Percentiles rank a stretch among this genome's conserved stretches.
Conservation (phyloP, 768 basidiomycete species). For the Trametes cubensis region DNA sequence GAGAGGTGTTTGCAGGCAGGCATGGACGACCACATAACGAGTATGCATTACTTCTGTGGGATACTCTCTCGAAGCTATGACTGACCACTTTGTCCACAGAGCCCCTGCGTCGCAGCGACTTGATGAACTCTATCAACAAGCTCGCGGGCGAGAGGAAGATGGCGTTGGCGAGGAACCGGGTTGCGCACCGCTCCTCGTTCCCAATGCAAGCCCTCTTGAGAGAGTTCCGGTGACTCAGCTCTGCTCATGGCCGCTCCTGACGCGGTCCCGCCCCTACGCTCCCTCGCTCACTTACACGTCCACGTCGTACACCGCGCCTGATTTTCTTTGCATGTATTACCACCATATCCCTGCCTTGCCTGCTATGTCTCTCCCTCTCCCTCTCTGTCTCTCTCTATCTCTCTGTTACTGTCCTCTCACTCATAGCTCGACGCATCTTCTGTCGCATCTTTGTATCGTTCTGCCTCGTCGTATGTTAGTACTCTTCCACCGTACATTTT, state of each 20-base stretch:
- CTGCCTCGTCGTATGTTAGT: conserved; percentile 13
- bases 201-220: conserved; percentile 25
- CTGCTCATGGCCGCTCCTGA: not conserved
- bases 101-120: conserved; percentile 76
- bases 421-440: conserved; percentile 16
- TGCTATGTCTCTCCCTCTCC: conserved; percentile 22
- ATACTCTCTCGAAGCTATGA: not conserved
- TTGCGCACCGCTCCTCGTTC: conserved; percentile 26
- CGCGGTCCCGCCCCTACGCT: not conserved
- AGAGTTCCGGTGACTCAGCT: conserved; percentile 26
- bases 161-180: conserved; percentile 24
- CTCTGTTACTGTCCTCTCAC: conserved; percentile 13
- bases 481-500: conserved; percentile 15
- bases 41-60: conserved; percentile 44
- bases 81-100: conserved; percentile 45
- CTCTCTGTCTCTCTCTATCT: conserved; percentile 6
- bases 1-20: conserved; percentile 78
- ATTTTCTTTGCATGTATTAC: conserved; percentile 25
- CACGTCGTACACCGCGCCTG: not conserved
- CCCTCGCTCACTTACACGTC: not conserved
- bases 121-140: conserved; percentile 81
- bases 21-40: conserved; percentile 84
- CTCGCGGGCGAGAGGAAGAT: conserved; percentile 64
- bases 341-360: conserved; percentile 12
- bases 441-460: conserved; percentile 24